phyloP scores from a whole-genome alignment of 2,329 filamentous ascomycete species.

The Fusarium praegraminearum region DNA sequence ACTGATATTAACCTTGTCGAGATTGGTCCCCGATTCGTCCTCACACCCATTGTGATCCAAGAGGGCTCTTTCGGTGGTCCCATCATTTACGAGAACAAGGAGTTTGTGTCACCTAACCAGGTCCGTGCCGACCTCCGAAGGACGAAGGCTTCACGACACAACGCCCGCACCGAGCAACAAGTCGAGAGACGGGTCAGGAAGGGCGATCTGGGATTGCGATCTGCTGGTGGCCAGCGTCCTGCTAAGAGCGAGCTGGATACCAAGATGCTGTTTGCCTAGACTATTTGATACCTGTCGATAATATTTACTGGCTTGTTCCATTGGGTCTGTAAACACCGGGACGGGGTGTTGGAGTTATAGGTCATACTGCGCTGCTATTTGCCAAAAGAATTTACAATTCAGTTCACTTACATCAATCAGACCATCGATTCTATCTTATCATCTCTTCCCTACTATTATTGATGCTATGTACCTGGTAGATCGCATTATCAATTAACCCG shows the following conservation, averaged over 20 bases:
- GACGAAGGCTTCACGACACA: slow-evolving; percentile 82
- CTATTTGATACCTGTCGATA: slow-evolving; percentile 45
- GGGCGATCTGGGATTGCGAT: slow-evolving; percentile 79
- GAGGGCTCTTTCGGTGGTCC: slow-evolving; percentile 96
- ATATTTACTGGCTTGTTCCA: slow-evolving; percentile 44
- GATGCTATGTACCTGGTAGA: slow-evolving; percentile 18
- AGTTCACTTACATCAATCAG: not conserved
- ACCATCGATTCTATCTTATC: slow-evolving; percentile 21
- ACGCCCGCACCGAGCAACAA: slow-evolving; percentile 78
- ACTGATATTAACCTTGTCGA: slow-evolving; percentile 88
- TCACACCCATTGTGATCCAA: slow-evolving; percentile 94
- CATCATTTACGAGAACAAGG: slow-evolving; percentile 97
- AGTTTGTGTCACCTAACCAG: slow-evolving; percentile 97
- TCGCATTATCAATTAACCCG: slow-evolving; percentile 45
- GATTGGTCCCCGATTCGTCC: slow-evolving; percentile 91
- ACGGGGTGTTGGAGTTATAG: slow-evolving; percentile 46
- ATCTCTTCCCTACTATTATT: not conserved
- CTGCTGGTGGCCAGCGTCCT: slow-evolving; percentile 71
- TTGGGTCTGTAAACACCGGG: slow-evolving; percentile 41
- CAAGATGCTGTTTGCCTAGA: slow-evolving; percentile 78
- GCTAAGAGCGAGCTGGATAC: slow-evolving; percentile 80
- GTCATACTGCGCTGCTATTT: slow-evolving; percentile 43
- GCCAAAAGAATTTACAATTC: slow-evolving; percentile 33
- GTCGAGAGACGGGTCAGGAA: slow-evolving; percentile 80
- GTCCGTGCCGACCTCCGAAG: slow-evolving; percentile 83